Conservation (phyloP, 2,329 filamentous ascomycete genomes). For the Botryotinia narcissicola region DNA sequence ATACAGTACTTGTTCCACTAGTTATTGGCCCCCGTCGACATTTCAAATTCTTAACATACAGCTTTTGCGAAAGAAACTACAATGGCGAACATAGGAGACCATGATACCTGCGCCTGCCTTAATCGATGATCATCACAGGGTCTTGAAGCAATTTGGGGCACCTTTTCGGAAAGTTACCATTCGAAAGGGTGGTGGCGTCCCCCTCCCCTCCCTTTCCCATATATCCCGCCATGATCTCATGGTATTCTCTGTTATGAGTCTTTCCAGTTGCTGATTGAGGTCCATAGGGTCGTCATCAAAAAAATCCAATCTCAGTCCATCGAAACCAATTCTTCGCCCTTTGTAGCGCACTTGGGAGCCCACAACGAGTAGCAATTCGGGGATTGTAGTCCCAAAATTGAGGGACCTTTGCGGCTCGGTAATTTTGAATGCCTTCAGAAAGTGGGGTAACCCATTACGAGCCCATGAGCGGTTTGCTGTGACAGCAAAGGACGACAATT, state of each 20-base stretch:
- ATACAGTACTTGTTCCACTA: not conserved
- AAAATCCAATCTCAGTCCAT: not conserved
- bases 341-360: not conserved
- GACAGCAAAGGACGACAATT: not conserved
- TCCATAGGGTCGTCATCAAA: not conserved
- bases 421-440: not conserved
- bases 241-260: not conserved
- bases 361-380: not conserved
- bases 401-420: not conserved
- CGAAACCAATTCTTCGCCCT: not conserved
- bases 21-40: not conserved
- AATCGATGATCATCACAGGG: not conserved
- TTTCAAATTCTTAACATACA: not conserved
- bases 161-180: not conserved
- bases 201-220: not conserved
- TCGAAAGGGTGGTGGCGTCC: not conserved
- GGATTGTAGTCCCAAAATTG: not conserved
- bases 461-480: not conserved
- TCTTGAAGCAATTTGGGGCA: constrained; percentile 1
- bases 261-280: not conserved
- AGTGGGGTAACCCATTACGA: not conserved
- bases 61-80: not conserved
- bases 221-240: not conserved
- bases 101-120: not conserved
- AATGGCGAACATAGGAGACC: not conserved